Conservation (phyloP, 225 moss, liverwort and hornwort genomes). For the Physcomitrellopsis africana region DNA sequence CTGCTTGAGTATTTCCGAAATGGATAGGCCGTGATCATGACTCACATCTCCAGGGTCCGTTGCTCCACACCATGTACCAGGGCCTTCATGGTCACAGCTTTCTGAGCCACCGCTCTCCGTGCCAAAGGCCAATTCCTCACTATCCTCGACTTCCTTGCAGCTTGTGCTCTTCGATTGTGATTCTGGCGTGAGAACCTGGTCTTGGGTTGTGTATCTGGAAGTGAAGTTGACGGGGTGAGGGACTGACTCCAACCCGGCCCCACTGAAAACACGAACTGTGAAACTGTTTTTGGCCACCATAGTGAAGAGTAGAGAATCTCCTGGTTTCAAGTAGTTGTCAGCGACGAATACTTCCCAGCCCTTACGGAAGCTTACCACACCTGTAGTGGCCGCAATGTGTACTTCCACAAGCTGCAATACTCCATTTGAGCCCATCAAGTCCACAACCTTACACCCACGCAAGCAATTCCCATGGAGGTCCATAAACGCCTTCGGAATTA, state of each 20-base stretch:
- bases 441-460: constrained; percentile 35
- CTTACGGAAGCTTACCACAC: constrained; percentile 25
- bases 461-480: constrained; percentile 27
- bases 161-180: background rate
- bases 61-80: background rate
- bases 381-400: background rate
- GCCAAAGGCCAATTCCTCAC: background rate
- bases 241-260: constrained; percentile 33
- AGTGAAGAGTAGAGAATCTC: constrained; percentile 51
- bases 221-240: background rate
- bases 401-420: constrained; percentile 49
- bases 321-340: constrained; percentile 44
- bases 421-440: constrained; percentile 46
- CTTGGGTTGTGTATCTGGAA: background rate
- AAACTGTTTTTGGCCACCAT: constrained; percentile 43
- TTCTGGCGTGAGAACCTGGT: background rate
- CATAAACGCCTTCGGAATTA: constrained; percentile 44
- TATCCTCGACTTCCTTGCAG: background rate
- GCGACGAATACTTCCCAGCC: constrained; percentile 49
- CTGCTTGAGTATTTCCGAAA: constrained; percentile 23
- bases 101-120: background rate
- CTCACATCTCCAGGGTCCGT: background rate
- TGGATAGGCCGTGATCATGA: constrained; percentile 6
- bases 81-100: background rate
- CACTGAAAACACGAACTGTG: constrained; percentile 46